A percentile compares a stretch with the other conserved stretches of the same genome.
phyloP scores from a whole-genome alignment of 768 basidiomycete species.

The Tricholoma terreum region DNA sequence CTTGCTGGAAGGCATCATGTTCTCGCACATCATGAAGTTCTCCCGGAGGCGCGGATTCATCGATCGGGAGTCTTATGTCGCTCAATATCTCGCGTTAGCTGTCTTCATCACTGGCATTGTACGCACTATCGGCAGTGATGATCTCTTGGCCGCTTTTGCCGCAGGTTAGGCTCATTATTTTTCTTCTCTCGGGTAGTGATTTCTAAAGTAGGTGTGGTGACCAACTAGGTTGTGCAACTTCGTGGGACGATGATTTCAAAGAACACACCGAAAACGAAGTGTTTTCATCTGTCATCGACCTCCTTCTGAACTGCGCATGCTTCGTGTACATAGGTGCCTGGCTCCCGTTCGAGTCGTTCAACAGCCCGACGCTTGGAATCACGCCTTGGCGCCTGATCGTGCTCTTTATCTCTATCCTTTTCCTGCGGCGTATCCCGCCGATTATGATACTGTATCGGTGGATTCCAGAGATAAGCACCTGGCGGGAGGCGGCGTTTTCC shows the following conservation, averaged over 20 bases:
- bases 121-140: conserved; percentile 79
- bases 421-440: conserved; percentile 77
- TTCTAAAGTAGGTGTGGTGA: no score
- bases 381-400: conserved; percentile 63
- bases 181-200: no score
- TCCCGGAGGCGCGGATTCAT: conserved; percentile 61
- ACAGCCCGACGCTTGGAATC: conserved; percentile 53
- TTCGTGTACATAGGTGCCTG: conserved; percentile 90
- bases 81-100: conserved; percentile 75
- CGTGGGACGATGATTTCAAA: conserved; percentile 88
- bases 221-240: conserved; percentile 71
- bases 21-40: conserved; percentile 71
- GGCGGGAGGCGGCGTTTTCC: conserved; percentile 85
- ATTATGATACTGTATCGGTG: conserved; percentile 75
- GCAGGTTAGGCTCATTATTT: conserved; percentile 48
- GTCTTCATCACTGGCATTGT: conserved; percentile 78
- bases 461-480: conserved; percentile 83
- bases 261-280: conserved; percentile 76
- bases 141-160: conserved; percentile 86
- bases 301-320: conserved; percentile 77
- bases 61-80: conserved; percentile 83
- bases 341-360: conserved; percentile 64
- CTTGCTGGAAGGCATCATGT: conserved; percentile 48
- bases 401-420: conserved; percentile 69
- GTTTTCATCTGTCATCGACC: conserved; percentile 89